phyloP scores from a whole-genome alignment of 805 yeast genomes.

The Metschnikowia drakensbergensis region DNA sequence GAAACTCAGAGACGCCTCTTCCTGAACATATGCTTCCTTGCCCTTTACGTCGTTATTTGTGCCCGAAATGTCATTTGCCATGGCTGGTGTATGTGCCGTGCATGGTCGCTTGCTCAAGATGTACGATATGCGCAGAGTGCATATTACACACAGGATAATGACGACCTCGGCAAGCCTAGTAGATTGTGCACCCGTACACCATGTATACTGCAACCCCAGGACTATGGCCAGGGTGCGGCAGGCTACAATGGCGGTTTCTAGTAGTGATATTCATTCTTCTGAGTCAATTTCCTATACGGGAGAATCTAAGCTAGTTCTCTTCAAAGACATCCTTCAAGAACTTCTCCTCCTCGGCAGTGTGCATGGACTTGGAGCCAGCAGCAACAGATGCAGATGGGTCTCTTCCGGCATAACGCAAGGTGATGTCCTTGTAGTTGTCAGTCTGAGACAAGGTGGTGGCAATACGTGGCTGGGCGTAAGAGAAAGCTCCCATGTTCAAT shows the following conservation, averaged over 20 bases:
- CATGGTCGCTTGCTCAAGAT: background rate
- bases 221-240: background rate
- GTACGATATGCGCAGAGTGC: background rate
- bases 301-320: conserved; percentile 9
- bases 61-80: conserved; percentile 1
- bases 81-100: background rate
- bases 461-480: conserved; percentile 79
- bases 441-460: conserved; percentile 74
- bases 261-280: background rate
- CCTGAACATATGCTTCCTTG: background rate
- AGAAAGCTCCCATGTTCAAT: conserved; percentile 91
- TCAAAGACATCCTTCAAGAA: conserved; percentile 64
- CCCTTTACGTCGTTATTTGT: background rate
- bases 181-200: background rate
- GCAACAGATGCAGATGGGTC: conserved; percentile 98
- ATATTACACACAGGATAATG: background rate
- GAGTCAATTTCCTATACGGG: no score
- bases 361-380: conserved; percentile 91
- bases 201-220: background rate
- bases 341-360: conserved; percentile 80
- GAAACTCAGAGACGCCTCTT: background rate
- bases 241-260: no score
- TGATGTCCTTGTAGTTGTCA: conserved; percentile 53
- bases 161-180: no score
- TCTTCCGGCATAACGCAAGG: conserved; percentile 90